Evolutionary conservation across 2,329 filamentous ascomycete species (phyloP).

Genomic region (Chalaropsis thielavioides): DNA sequence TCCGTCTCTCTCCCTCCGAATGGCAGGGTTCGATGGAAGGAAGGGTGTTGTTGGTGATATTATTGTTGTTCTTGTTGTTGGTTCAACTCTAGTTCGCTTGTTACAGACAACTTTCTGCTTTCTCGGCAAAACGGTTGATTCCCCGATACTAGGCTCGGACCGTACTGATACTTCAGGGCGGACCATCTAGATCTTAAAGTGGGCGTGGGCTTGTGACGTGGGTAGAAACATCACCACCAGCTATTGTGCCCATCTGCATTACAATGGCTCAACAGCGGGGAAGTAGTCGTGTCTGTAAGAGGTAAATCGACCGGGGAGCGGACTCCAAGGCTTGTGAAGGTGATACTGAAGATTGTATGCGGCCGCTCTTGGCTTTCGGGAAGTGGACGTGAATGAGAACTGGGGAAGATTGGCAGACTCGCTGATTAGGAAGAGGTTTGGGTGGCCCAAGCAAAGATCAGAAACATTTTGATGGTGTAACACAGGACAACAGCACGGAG

Average conservation of each 20-base stretch:
- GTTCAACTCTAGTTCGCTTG: neutral
- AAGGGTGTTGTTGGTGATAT: too few species aligned
- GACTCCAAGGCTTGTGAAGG: neutral
- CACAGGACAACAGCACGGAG: neutral
- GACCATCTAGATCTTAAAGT: too few species aligned
- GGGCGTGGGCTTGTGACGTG: too few species aligned
- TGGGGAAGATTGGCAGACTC: too few species aligned
- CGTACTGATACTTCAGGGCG: too few species aligned
- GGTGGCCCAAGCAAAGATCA: neutral
- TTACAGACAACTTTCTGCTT: neutral
- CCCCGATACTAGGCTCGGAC: too few species aligned
- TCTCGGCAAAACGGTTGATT: neutral
- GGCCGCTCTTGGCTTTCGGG: neutral
- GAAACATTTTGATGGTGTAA: neutral
- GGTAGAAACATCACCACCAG: too few species aligned
- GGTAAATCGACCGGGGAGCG: neutral
- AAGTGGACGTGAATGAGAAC: neutral
- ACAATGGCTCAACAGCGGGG: too few species aligned
- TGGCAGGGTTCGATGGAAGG: neutral
- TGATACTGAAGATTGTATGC: neutral
- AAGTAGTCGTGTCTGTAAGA: neutral
- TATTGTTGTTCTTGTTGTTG: neutral
- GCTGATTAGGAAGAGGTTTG: too few species aligned
- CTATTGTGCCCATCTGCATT: neutral
- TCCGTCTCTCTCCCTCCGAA: neutral